phyloP scores from a whole-genome alignment of 2,329 filamentous ascomycete species.

The Ophiostoma piceae region DNA sequence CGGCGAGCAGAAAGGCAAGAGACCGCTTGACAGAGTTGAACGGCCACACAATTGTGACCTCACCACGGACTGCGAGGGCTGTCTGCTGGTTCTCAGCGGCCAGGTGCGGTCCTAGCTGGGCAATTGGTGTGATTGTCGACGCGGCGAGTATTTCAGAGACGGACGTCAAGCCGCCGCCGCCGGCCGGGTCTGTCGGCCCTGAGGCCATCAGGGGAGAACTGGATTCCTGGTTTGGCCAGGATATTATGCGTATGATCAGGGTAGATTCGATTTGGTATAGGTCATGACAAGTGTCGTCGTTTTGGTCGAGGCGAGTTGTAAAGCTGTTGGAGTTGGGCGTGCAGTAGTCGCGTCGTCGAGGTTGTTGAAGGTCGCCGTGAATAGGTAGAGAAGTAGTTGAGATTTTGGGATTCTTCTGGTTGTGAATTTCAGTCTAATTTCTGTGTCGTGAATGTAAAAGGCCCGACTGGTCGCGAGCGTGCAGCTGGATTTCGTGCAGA shows the following conservation, averaged over 20 bases:
- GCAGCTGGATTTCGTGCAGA: neutral
- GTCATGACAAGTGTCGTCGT: neutral
- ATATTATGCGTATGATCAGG: neutral
- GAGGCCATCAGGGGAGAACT: neutral
- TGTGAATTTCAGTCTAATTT: neutral
- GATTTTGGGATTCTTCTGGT: neutral
- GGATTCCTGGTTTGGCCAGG: neutral
- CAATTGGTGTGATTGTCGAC: conserved; percentile 41
- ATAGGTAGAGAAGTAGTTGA: neutral
- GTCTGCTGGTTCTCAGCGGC: conserved; percentile 34
- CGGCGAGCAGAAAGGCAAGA: conserved; percentile 74
- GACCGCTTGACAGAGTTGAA: conserved; percentile 73
- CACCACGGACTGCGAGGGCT: conserved; percentile 54
- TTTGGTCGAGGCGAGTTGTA: neutral
- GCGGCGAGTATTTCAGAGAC: conserved; percentile 25
- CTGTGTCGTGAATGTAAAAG: neutral
- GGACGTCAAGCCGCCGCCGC: neutral
- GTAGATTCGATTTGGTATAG: neutral
- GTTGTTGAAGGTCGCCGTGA: neutral
- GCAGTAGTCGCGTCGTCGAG: neutral
- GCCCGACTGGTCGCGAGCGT: neutral
- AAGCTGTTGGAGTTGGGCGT: neutral
- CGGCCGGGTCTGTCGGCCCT: neutral
- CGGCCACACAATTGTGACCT: conserved; percentile 85
- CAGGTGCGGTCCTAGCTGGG: conserved; percentile 49